Conservation (phyloP, 306 rosid genomes). For the Ammopiptanthus mongolicus region DNA sequence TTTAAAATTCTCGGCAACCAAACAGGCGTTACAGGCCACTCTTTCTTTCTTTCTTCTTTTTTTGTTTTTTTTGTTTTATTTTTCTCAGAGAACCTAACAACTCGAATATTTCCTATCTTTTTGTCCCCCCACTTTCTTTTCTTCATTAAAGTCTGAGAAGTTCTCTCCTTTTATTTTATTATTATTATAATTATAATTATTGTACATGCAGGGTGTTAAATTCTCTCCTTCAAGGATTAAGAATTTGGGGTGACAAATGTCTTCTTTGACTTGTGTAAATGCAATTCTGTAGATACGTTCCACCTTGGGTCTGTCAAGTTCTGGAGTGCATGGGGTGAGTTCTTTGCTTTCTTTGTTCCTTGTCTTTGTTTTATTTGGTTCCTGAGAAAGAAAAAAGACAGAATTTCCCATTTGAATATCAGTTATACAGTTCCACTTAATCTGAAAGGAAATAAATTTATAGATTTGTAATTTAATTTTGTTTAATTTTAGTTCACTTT, state of each 20-base stretch:
- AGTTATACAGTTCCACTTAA: background rate
- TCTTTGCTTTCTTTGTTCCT: conserved; percentile 18
- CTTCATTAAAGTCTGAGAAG: conserved; percentile 8
- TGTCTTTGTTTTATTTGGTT: background rate
- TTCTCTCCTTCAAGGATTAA: conserved; percentile 16
- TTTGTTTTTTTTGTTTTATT: background rate
- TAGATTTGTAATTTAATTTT: background rate
- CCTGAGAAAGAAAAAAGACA: background rate
- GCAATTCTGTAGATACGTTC: conserved; percentile 35
- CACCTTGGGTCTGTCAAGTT: conserved; percentile 37
- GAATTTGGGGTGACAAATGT: conserved; percentile 22
- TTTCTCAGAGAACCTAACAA: conserved; percentile 18
- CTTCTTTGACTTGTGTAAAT: conserved; percentile 40
- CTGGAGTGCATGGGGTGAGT: conserved; percentile 60
- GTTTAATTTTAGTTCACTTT: background rate
- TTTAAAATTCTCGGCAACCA: conserved; percentile 2
- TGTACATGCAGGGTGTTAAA: conserved; percentile 12
- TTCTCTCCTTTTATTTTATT: conserved; percentile 1
- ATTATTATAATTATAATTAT: background rate
- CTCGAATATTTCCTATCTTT: conserved; percentile 17
- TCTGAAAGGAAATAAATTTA: background rate
- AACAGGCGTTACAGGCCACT: background rate
- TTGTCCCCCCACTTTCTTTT: background rate
- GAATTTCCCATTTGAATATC: conserved; percentile 10
- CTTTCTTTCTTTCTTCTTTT: no score